phyloP scores from a whole-genome alignment of 2,329 filamentous ascomycete species.

The Epichloe elymi region DNA sequence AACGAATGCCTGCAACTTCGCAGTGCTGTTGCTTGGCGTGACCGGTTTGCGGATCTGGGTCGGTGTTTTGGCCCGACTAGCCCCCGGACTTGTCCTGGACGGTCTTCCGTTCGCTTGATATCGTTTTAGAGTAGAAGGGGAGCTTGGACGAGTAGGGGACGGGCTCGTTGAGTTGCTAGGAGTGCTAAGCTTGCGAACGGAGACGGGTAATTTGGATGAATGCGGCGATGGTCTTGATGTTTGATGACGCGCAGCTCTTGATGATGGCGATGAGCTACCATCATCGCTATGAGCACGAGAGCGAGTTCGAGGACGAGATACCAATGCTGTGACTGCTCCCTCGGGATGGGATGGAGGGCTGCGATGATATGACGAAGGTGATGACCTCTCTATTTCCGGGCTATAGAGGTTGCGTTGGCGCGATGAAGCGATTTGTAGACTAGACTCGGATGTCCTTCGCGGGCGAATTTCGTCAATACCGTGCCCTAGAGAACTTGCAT shows the following conservation, averaged over 20 bases:
- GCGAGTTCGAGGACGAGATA: constrained; percentile 20
- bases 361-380: constrained; percentile 55
- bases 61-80: constrained; percentile 30
- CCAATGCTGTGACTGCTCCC: background rate
- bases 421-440: constrained; percentile 37
- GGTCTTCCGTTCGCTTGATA: constrained; percentile 27
- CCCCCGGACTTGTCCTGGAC: constrained; percentile 24
- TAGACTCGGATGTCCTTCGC: constrained; percentile 61
- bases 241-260: constrained; percentile 19
- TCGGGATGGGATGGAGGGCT: constrained; percentile 11
- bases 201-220: constrained; percentile 33
- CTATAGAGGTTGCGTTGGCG: constrained; percentile 44
- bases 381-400: constrained; percentile 43
- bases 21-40: constrained; percentile 39
- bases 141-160: constrained; percentile 41
- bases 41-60: constrained; percentile 27
- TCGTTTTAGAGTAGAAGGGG: constrained; percentile 35
- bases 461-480: constrained; percentile 42
- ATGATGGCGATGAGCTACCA: constrained; percentile 19
- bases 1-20: constrained; percentile 60
- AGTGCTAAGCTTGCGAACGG: constrained; percentile 30
- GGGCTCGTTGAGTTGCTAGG: constrained; percentile 34
- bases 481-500: constrained; percentile 40
- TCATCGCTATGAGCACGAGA: constrained; percentile 49
- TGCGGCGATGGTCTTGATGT: constrained; percentile 15